These are phyloP conservation scores for Crithidia thermophila DNA, from an alignment of 208 protist species.

Conservation along the genomic window DNA sequence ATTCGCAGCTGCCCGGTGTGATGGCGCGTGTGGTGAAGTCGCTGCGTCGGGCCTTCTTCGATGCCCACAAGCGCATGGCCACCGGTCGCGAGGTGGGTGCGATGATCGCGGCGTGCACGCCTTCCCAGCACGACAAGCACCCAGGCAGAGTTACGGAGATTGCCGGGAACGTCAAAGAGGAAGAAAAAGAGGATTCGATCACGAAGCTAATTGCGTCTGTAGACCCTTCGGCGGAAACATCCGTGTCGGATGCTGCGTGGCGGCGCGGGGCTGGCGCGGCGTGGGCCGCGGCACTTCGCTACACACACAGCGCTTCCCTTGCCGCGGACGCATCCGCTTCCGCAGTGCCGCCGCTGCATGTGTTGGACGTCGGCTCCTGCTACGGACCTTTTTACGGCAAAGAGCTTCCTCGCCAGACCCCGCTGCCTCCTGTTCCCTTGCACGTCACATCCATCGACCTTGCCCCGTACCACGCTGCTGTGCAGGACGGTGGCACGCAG, in stretches of 20 bases:
- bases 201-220: too few species aligned
- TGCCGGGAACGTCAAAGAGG: too few species aligned
- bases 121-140: background rate
- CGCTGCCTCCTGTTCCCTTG: conserved; percentile 47
- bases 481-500: background rate
- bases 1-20: conserved; percentile 44
- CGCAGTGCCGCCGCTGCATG: conserved; percentile 36
- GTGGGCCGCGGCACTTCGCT: conserved; percentile 24
- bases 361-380: conserved; percentile 85
- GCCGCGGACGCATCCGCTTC: background rate
- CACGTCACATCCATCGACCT: conserved; percentile 69
- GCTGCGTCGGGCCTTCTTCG: conserved; percentile 59
- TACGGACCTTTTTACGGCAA: conserved; percentile 76
- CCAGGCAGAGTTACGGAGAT: too few species aligned
- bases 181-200: too few species aligned
- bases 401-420: conserved; percentile 24
- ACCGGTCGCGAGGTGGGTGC: conserved; percentile 51
- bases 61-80: conserved; percentile 49
- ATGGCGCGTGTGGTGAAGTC: conserved; percentile 53
- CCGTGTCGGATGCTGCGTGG: conserved; percentile 15
- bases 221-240: too few species aligned
- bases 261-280: conserved; percentile 10
- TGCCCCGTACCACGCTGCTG: conserved; percentile 43
- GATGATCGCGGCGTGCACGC: conserved; percentile 21
- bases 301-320: background rate